Evolutionary conservation across 768 basidiomycete species (phyloP), one percentile per base, ranked within the genome.

Genomic region (Leucosporidium scottii): DNA sequence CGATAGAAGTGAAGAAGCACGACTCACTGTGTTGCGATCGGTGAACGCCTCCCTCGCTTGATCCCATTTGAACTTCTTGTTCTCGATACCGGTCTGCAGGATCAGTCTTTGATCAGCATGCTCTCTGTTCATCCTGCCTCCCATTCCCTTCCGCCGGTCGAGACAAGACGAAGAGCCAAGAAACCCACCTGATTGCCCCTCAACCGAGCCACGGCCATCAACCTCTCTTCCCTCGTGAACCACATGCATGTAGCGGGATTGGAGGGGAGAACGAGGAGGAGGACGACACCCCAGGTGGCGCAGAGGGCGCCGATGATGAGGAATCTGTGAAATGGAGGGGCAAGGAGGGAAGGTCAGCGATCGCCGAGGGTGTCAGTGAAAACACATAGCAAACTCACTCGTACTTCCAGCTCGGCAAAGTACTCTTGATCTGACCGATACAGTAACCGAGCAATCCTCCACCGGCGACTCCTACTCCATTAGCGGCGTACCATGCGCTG

Each of bases 191-290:
- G 79, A 59, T 79, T 78, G 27, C 69, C 68, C 36, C 77, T 58
- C 61, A 78, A 66, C 23, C 79, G 65, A 0, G 77, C 77, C 53
- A 79, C 74, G 44, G 78, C 77, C 66, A 79, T 76, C 51, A 79
- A 61, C 20, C 75, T 73, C 65, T 80, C 78, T 10, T 79, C 77
- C 53, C 76, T 73, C 1, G 74, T 74, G 59, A 80, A 75, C 64
- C 77, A 77, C n/a, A 67, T 34, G 54, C 74, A 67, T 7, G 75
- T 78, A 2, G 75, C 74, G 1, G 64, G 64, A 10, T 27, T 50
- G 48, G 39, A 27, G 25, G 64, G 64, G 28, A 65, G 28, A 18
- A 73, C 21, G 48, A 73, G n/a, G 18, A 69, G 56, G 50, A 73
- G 51, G 18, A 51, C 53, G 15, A 73, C 15, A 9, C 64, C 68